Base-by-base conservation (phyloP, 179 eudicot species). In the Beta macrorhiza region DNA sequence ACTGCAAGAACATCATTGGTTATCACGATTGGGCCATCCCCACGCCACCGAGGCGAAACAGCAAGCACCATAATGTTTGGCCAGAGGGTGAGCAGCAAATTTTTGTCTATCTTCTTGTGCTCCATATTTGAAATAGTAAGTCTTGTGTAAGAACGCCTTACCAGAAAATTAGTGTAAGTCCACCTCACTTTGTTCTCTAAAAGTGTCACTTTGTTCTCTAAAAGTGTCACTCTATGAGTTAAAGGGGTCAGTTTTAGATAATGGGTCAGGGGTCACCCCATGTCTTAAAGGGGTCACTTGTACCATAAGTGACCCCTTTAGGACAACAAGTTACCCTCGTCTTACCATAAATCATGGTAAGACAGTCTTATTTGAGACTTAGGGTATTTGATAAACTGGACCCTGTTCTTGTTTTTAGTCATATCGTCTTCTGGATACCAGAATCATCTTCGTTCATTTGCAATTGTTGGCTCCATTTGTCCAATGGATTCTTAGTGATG, bases 51-150 rank as follows among this genome's bases (percentile, higher is more conserved):
- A 80, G 97, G 89, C 65, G 99, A 95, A 89, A 95, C 99, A 79
- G 82, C 96, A 11, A 95, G 99, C 87, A 94, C 99, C 81, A 93
- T 95, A 78, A 87, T 88, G 94, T 95, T 95, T 83, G 99, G 99
- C 72, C 99, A 95, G 83, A 90, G 99, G 87, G 99, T 96, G 85
- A 84, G 88, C 79, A 83, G 57, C 45, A 68, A 63, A 68, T 61
- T 52, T 56, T 45, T 82, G 49, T 49, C 51, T 62, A 37, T 49
- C 19, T 25, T 20, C 65, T 58, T 76, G 14, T 64, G 49, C 32
- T 56, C 37, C 8, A 15, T 37, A 71, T 52, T 25, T 61, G 37
- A 42, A 37, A 37, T 37, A 37, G 42, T 37, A 37, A 37, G 42
- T 37, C 42, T 37, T 37, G 42, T 37, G 42, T 37, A 37, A 37